Evolutionary conservation across 495 filamentous ascomycete species (phyloP).

Genomic region (Neurospora sp.): DNA sequence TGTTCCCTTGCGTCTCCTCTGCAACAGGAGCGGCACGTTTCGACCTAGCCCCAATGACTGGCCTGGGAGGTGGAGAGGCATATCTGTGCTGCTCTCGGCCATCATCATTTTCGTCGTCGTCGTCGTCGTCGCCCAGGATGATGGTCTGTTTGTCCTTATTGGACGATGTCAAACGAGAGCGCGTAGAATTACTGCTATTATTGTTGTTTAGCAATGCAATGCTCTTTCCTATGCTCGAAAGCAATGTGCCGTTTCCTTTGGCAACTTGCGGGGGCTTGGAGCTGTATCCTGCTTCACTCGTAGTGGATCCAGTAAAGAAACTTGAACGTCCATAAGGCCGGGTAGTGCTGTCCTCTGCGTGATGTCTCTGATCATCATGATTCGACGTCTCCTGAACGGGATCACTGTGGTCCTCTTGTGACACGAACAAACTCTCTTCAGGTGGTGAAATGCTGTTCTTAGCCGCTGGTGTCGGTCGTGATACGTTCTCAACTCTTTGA

Average conservation of each 20-base stretch:
- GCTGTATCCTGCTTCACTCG: not conserved
- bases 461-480: not conserved
- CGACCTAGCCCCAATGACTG: not conserved
- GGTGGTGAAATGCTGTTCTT: not conserved
- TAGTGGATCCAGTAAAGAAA: not conserved
- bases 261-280: not conserved
- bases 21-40: not conserved
- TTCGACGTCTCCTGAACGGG: not conserved
- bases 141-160: not conserved
- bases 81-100: not conserved
- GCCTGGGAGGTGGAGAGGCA: not conserved
- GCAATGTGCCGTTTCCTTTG: not conserved
- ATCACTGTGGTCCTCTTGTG: not conserved
- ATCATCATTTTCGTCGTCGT: not conserved
- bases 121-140: constrained; percentile 11
- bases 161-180: not conserved
- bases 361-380: not conserved
- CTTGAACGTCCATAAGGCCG: not conserved
- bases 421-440: not conserved
- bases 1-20: not conserved
- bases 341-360: not conserved
- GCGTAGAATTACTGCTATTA: not conserved
- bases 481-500: not conserved
- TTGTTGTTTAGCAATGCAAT: not conserved
- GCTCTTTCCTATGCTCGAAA: not conserved